Base-by-base conservation (phyloP, 73 alveolate species). In the Symbiodinium pilosum region DNA sequence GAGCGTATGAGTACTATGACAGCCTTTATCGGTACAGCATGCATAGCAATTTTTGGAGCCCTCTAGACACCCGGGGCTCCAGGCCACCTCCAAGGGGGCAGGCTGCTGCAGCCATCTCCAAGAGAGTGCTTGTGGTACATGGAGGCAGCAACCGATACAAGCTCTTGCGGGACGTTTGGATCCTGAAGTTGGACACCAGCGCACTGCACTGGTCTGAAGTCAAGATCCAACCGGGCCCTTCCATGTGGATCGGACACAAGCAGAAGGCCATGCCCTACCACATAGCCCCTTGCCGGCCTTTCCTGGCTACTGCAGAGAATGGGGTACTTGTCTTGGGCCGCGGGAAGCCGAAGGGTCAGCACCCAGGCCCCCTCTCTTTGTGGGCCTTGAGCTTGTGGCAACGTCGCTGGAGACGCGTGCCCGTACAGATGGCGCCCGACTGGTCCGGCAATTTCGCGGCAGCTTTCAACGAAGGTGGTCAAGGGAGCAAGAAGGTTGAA, bases 391-490 rank as follows among this genome's bases (percentile, higher is more conserved):
- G 68, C 85, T 84, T 87, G 64, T 56, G 40, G 64, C 51, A 54
- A 36, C 94, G 84, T 6, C 94, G 94, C 64, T 87, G 94, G 94
- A 83, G 94, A 9, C 94, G 94, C 43, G 94, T 87, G 30, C 56
- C 42, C 20, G 34, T 34, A 24, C 38, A 52, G 51, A 24, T 2
- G 41, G 84, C 94, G 5, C 94, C 94, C 9, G 84, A 16, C 0
- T 87, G 94, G 94, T 51, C 94, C 3, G 94, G 94, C 56, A 87
- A 87, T 42, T 87, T 87, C 68, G 94, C 68, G 12, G 94, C 94
- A 9, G 83, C 85, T 7, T 36, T 87, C 64, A 59, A 47, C 28
- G 94, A 81, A 20, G 94, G 68, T 39, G 59, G 94, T n/a, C n/a
- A n/a, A 24, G 43, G 38, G 75, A 12, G 0, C n/a, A 40, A 34